Evolutionary conservation across 371 early-diverging fungal species (phyloP).

Genomic region (Cokeromyces recurvatus): DNA sequence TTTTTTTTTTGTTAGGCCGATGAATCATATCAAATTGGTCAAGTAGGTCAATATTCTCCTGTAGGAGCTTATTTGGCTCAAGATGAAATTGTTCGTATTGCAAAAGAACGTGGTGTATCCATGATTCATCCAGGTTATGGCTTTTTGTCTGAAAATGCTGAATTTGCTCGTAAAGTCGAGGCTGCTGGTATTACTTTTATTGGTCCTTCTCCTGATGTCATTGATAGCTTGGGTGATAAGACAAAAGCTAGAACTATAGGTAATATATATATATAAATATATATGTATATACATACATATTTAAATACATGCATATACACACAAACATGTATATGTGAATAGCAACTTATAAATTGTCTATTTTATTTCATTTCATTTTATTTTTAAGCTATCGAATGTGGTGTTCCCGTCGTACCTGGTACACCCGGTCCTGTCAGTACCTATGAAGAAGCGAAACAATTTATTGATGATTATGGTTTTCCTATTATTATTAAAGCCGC

Average conservation of each 20-base stretch:
- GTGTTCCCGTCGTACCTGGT: conserved; percentile 86
- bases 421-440: conserved; percentile 81
- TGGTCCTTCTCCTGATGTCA: conserved; percentile 83
- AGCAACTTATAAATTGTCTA: too few species aligned
- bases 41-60: conserved; percentile 75
- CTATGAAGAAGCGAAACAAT: conserved; percentile 61
- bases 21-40: conserved; percentile 89
- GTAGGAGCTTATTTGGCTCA: conserved; percentile 93
- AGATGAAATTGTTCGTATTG: conserved; percentile 87
- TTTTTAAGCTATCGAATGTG: conserved; percentile 76
- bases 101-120: conserved; percentile 72
- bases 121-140: conserved; percentile 91
- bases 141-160: conserved; percentile 87
- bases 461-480: conserved; percentile 79
- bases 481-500: conserved; percentile 97
- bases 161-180: conserved; percentile 84
- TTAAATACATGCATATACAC: too few species aligned
- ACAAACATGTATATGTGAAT: too few species aligned
- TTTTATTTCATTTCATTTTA: too few species aligned
- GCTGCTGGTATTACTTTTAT: conserved; percentile 90
- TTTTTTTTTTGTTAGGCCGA: too few species aligned
- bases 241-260: conserved; percentile 87
- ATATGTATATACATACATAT: too few species aligned
- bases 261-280: too few species aligned
- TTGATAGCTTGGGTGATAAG: conserved; percentile 91